phyloP scores from a whole-genome alignment of 345 rosid species.

The Camelina laxa region DNA sequence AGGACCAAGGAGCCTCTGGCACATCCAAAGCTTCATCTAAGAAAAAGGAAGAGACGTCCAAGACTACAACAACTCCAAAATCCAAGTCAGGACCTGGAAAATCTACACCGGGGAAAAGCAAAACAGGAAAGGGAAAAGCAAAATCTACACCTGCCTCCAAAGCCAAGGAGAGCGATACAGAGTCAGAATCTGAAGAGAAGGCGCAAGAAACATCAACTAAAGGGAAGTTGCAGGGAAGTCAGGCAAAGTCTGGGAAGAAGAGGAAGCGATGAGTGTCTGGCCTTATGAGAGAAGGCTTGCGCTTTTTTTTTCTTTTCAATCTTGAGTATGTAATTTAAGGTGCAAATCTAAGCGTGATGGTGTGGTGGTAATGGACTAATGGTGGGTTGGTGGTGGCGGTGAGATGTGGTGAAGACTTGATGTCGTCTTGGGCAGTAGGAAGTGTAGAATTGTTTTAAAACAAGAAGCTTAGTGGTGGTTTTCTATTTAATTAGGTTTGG shows the following conservation, averaged over 20 bases:
- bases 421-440: constrained; percentile 27
- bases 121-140: constrained; percentile 51
- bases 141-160: constrained; percentile 55
- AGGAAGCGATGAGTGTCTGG: constrained; percentile 55
- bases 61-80: constrained; percentile 43
- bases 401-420: constrained; percentile 26
- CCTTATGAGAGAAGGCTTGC: not conserved
- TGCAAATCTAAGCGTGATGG: constrained; percentile 25
- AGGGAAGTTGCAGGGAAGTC: constrained; percentile 59
- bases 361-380: no score
- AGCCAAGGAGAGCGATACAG: constrained; percentile 51
- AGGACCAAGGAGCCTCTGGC: constrained; percentile 43
- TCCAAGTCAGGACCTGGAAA: constrained; percentile 56
- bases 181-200: constrained; percentile 57
- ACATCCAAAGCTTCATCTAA: constrained; percentile 50
- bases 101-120: constrained; percentile 47
- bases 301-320: constrained; percentile 11
- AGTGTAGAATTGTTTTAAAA: constrained; percentile 41
- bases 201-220: constrained; percentile 48
- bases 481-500: constrained; percentile 30
- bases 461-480: constrained; percentile 27
- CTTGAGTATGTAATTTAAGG: constrained; percentile 30
- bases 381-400: constrained; percentile 4
- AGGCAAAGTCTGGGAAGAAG: constrained; percentile 60
- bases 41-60: constrained; percentile 45